A percentile compares a stretch with the other conserved stretches of the same genome.
phyloP scores from a whole-genome alignment of 2,329 filamentous ascomycete species.

The Penicillium olsonii region DNA sequence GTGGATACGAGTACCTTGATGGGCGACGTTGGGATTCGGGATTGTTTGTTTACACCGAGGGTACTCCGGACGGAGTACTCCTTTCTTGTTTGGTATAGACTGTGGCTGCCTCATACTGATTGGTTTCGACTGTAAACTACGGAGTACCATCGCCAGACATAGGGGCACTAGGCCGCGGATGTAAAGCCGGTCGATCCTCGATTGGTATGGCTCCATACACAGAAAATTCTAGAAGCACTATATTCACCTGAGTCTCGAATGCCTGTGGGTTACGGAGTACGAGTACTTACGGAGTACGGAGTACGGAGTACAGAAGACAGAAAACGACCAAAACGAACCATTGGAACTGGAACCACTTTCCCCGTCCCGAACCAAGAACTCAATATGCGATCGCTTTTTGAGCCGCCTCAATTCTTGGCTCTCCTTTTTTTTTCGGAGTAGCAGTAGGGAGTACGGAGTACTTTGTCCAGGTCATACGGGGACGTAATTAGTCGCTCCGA shows the following conservation, averaged over 20 bases:
- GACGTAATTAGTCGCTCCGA: background rate
- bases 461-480: no score
- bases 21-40: no score
- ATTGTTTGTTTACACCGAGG: no score
- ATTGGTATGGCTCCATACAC: constrained; percentile 4
- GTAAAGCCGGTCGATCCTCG: constrained; percentile 25
- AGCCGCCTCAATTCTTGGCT: constrained; percentile 8
- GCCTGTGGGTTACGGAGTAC: no score
- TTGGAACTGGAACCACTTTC: constrained; percentile 6
- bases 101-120: background rate
- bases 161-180: constrained; percentile 24
- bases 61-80: no score
- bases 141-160: constrained; percentile 2
- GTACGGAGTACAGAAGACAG: background rate
- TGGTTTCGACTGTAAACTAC: background rate
- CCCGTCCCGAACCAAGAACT: constrained; percentile 8
- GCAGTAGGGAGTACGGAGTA: no score
- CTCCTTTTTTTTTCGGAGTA: background rate
- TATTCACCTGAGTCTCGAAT: no score
- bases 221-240: constrained; percentile 25
- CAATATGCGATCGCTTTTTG: constrained; percentile 5
- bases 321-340: no score
- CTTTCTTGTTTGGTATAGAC: constrained; percentile 1
- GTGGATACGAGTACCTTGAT: background rate
- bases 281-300: no score